Conservation (phyloP, 768 basidiomycete species). For the Gloeophyllum trabeum region DNA sequence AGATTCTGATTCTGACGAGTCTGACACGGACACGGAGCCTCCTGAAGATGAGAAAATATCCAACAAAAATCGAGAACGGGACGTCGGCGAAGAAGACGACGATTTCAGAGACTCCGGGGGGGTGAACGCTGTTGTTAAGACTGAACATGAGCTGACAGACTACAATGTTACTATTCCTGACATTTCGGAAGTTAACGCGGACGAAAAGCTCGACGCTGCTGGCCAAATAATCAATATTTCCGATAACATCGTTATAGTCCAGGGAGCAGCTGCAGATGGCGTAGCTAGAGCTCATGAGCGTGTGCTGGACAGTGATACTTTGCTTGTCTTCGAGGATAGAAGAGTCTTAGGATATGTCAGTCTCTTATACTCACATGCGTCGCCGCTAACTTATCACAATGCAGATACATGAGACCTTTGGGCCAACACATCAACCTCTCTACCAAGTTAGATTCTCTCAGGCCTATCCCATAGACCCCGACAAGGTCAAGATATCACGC, state of each 20-base stretch:
- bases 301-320: slow-evolving; percentile 79
- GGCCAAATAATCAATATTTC: slow-evolving; percentile 73
- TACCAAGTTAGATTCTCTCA: slow-evolving; percentile 81
- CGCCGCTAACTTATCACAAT: slow-evolving; percentile 7
- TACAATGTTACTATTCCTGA: slow-evolving; percentile 49
- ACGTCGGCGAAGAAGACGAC: slow-evolving; percentile 33
- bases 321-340: slow-evolving; percentile 84
- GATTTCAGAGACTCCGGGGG: slow-evolving; percentile 38
- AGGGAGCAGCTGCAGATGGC: slow-evolving; percentile 36
- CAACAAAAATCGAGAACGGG: slow-evolving; percentile 5
- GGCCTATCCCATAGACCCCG: slow-evolving; percentile 46
- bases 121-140: slow-evolving; percentile 36
- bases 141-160: slow-evolving; percentile 63
- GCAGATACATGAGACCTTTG: slow-evolving; percentile 92
- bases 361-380: slow-evolving; percentile 8
- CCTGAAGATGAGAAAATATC: neutral
- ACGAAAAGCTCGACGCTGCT: slow-evolving; percentile 62
- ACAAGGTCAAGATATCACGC: slow-evolving; percentile 41
- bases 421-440: slow-evolving; percentile 80
- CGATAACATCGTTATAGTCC: slow-evolving; percentile 63
- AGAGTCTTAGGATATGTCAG: slow-evolving; percentile 86
- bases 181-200: slow-evolving; percentile 45
- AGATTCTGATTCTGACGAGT: slow-evolving; percentile 22
- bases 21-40: slow-evolving; percentile 22
- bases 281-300: slow-evolving; percentile 38